These are phyloP conservation scores for Kappamyces sp. DNA, from an alignment of 192 early-diverging fungal genomes.

Conservation along the genomic window DNA sequence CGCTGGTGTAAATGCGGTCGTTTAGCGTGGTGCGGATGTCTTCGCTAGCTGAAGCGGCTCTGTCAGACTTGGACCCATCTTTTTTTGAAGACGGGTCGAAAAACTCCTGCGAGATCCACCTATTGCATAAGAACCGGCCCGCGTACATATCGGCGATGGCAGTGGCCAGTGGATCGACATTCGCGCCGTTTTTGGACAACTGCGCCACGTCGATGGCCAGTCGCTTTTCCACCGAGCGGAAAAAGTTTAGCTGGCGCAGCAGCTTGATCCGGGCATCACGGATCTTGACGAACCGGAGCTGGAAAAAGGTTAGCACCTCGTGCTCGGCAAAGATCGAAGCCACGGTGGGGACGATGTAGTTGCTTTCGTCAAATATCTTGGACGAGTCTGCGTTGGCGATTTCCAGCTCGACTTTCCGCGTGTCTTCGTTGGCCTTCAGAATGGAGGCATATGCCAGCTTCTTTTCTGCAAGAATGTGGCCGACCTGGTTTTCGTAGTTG, in stretches of 20 bases:
- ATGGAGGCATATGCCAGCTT: slow-evolving; percentile 40
- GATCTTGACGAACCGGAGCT: slow-evolving; percentile 34
- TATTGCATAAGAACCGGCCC: not conserved
- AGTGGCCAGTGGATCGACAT: slow-evolving; percentile 13
- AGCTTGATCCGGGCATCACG: slow-evolving; percentile 35
- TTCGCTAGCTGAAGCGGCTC: slow-evolving; percentile 21
- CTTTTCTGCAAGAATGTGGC: slow-evolving; percentile 42
- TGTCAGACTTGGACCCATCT: not conserved
- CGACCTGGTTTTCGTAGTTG: slow-evolving; percentile 15
- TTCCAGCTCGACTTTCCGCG: slow-evolving; percentile 36
- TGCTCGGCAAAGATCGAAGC: slow-evolving; percentile 50
- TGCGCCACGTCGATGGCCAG: slow-evolving; percentile 34
- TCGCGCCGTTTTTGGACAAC: not conserved
- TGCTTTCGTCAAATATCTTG: slow-evolving; percentile 5
- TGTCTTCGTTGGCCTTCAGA: slow-evolving; percentile 35
- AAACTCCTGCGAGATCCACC: slow-evolving; percentile 31
- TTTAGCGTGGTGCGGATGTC: slow-evolving; percentile 33
- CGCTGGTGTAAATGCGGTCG: slow-evolving; percentile 26
- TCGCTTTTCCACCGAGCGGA: slow-evolving; percentile 45
- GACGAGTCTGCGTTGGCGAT: slow-evolving; percentile 22
- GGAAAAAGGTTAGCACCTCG: slow-evolving; percentile 40
- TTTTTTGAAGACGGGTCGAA: slow-evolving; percentile 27
- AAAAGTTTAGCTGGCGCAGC: slow-evolving; percentile 47
- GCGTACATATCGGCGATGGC: slow-evolving; percentile 27
- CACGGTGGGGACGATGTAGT: slow-evolving; percentile 28